Base-by-base conservation (phyloP, 106 monocot species). In the Apostasia ramifera region DNA sequence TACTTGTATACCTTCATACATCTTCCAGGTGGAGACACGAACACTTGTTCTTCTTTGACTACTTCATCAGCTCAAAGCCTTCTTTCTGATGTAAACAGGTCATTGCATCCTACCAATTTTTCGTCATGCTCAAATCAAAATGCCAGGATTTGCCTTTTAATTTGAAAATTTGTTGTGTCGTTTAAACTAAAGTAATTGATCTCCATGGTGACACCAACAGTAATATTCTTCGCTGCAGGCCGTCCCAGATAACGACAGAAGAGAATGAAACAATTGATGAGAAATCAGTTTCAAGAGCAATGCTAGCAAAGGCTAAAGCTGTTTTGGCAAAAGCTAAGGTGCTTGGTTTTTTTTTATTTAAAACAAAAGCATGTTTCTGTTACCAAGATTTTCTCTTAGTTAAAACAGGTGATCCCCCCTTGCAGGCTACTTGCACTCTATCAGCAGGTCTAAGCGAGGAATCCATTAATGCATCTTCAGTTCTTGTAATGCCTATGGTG, bases 401-500 rank as follows among this genome's bases (percentile, higher is more conserved):
- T 44, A 44, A 44, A 11, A 44, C 62, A 62, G 65, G 3, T 15
- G 15, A 26, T 47, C 15, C 37, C 69, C 53, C 71, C 7, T 65
- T 77, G 84, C 90, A 94, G 88, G 76, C 80, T 73, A 84, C 88
- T 71, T 88, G 83, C 74, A 81, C 90, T 40, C 44, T 84, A 52
- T 85, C 94, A 48, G 69, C 91, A 43, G 94, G 86, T 47, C 69
- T 95, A 63, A 78, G 91, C 66, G 81, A 82, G 59, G 83, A 95
- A 63, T 75, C 94, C n/a, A 76, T 91, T 4, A 77, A 70, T 66
- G 89, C 92, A 58, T 92, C 92, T 51, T 97, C 97, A 4, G 89
- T 90, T 57, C 78, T 92, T 47, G 92, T 80, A 15, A 92, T 97
- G 92, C 92, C 97, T 26, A 97, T 97, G 97, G 92, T 92, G 4